These are phyloP conservation scores for Jacaranda copaia DNA, from an alignment of 257 asterid genomes.

Conservation along the genomic window DNA sequence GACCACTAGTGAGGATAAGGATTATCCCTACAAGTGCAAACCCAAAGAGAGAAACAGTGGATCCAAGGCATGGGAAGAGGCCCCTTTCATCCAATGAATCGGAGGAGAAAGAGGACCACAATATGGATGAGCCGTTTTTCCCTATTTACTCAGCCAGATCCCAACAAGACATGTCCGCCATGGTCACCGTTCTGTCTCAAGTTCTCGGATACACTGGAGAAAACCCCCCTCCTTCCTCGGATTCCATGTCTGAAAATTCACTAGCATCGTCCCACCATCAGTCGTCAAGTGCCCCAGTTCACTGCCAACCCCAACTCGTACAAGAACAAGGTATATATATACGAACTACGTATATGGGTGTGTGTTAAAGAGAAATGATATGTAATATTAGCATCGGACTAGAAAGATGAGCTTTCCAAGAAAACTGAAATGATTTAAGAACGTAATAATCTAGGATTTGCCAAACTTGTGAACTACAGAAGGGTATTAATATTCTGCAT, in stretches of 20 bases:
- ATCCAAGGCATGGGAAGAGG: conserved; percentile 57
- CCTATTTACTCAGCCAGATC: conserved; percentile 72
- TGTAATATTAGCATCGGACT: too few species aligned
- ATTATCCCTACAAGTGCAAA: background rate
- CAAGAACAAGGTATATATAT: conserved; percentile 59
- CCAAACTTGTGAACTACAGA: too few species aligned
- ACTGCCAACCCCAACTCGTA: conserved; percentile 43
- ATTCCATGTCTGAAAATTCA: conserved; percentile 22
- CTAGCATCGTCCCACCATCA: conserved; percentile 13
- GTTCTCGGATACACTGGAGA: conserved; percentile 64
- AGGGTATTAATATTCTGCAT: too few species aligned
- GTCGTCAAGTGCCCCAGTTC: conserved; percentile 29
- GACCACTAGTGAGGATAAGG: background rate
- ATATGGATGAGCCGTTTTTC: conserved; percentile 18
- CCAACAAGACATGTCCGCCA: conserved; percentile 80
- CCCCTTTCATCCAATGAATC: conserved; percentile 55
- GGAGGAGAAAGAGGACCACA: conserved; percentile 53
- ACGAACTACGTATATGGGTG: background rate
- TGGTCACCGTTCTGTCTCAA: conserved; percentile 88
- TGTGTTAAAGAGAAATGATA: too few species aligned
- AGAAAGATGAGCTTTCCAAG: too few species aligned
- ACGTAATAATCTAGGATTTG: too few species aligned
- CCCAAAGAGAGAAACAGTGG: conserved; percentile 32
- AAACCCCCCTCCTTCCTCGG: conserved; percentile 12
- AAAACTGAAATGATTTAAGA: too few species aligned